These are phyloP conservation scores for Parathielavia appendiculata DNA, from an alignment of 495 filamentous ascomycete species.

Conservation along the genomic window DNA sequence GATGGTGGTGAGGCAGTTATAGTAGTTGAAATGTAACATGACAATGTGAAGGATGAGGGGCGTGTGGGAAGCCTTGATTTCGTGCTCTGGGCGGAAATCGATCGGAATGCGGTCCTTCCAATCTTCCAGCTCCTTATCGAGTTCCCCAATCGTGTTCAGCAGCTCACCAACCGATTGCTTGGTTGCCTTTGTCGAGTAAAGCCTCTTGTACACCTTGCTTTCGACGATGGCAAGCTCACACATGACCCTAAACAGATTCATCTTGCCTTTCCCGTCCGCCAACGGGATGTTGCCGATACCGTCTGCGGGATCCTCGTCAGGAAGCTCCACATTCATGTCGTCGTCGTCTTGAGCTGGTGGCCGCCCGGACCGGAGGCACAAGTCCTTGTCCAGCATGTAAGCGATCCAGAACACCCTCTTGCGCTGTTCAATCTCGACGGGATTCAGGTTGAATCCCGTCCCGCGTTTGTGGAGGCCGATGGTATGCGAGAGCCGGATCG, in stretches of 20 bases:
- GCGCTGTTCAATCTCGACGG: slow-evolving; percentile 86
- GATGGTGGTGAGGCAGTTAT: slow-evolving; percentile 95
- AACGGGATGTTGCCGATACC: slow-evolving; percentile 91
- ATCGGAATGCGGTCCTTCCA: slow-evolving; percentile 95
- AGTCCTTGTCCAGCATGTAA: slow-evolving; percentile 92
- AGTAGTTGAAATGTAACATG: slow-evolving; percentile 92
- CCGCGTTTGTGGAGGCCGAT: slow-evolving; percentile 94
- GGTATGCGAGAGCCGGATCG: slow-evolving; percentile 85
- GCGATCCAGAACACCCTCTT: slow-evolving; percentile 98
- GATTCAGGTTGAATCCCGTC: slow-evolving; percentile 83
- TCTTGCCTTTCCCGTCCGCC: slow-evolving; percentile 82
- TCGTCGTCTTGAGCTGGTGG: slow-evolving; percentile 95
- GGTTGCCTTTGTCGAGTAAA: slow-evolving; percentile 89
- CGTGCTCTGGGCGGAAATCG: slow-evolving; percentile 90
- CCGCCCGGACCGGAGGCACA: slow-evolving; percentile 86
- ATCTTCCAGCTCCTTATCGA: slow-evolving; percentile 86
- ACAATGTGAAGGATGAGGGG: slow-evolving; percentile 89
- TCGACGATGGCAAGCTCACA: slow-evolving; percentile 88
- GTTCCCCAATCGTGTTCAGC: slow-evolving; percentile 91
- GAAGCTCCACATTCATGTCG: slow-evolving; percentile 96
- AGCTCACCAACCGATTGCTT: slow-evolving; percentile 91
- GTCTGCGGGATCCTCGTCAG: slow-evolving; percentile 83
- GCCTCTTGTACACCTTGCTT: slow-evolving; percentile 86
- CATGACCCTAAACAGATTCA: slow-evolving; percentile 89
- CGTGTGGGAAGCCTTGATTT: slow-evolving; percentile 84